Conservation (phyloP, 768 basidiomycete species). For the Hericium erinaceus region DNA sequence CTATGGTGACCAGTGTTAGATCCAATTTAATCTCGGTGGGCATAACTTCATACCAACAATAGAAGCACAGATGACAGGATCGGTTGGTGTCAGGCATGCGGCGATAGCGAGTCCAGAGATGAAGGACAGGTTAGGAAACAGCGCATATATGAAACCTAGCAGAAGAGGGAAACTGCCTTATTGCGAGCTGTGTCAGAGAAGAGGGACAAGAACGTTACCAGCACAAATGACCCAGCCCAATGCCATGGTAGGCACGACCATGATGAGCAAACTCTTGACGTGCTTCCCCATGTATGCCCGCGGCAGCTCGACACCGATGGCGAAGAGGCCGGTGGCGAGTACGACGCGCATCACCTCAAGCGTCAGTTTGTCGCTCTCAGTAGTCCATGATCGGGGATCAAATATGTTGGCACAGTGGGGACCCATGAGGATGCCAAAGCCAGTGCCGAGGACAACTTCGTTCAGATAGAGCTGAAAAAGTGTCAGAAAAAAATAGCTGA, state of each 20-base stretch:
- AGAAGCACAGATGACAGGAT: conserved; percentile 85
- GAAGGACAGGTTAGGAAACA: conserved; percentile 67
- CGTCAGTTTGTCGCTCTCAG: conserved; percentile 50
- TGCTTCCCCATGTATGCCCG: conserved; percentile 76
- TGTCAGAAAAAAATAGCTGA: background rate
- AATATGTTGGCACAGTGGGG: conserved; percentile 66
- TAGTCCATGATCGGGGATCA: conserved; percentile 69
- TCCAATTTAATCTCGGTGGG: too few relatives aligned
- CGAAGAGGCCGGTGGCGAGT: conserved; percentile 87
- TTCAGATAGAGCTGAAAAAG: conserved; percentile 68
- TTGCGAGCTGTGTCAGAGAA: background rate
- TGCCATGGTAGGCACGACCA: conserved; percentile 81
- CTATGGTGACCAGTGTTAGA: conserved; percentile 22
- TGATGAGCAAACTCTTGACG: conserved; percentile 53
- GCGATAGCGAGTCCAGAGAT: conserved; percentile 78
- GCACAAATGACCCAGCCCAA: conserved; percentile 76
- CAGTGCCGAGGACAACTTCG: conserved; percentile 88
- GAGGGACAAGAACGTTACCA: conserved; percentile 27
- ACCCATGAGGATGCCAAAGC: conserved; percentile 55
- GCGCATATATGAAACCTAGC: conserved; percentile 50
- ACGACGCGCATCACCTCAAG: conserved; percentile 83
- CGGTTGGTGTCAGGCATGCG: conserved; percentile 88
- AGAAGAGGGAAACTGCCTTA: background rate
- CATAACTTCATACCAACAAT: conserved; percentile 44
- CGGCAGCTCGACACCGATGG: conserved; percentile 91